Base-by-base conservation (phyloP, 2,329 filamentous ascomycete genomes). In the Colletotrichum simmondsii region DNA sequence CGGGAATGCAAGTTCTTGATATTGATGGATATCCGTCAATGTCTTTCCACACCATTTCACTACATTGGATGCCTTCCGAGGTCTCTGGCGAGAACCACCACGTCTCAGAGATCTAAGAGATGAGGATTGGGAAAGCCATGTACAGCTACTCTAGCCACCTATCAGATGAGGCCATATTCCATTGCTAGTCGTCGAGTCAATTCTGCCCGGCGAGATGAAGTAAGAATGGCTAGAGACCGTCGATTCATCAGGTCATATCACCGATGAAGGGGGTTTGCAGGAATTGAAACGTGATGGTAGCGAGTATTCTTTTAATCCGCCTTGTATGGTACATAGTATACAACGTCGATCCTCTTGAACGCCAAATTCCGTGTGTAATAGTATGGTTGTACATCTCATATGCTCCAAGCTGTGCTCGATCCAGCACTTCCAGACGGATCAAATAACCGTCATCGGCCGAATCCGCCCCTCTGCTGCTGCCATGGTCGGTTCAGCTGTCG, bases 281-380 rank as follows among this genome's bases (percentile, higher is more conserved):
- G 30, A 22, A 49, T 46, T 64, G n/a, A 52, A 32, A 14, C 37
- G 24, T 46, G 26, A 57, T 28, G 64, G 24, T 53, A 35, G 68
- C 63, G 22, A 57, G 26, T 19, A 10, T 28, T 35, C 10, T 22
- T n/a, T n/a, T 11, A 11, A 30, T 28, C 32, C 32, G 62, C 68
- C 62, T 16, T 35, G 49, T 73, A 73, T 72, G 30, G 30, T 68
- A 73, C 68, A 73, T 70, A 53, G 49, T 73, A 62, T 68, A 72
- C 68, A 73, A 61, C 66, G 57, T 12, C 62, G 52, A 57, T 68
- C 46, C 46, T 69, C 65, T 72, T 30, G 30, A 73, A 73, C 71
- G 56, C 67, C 71, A 53, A 68, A 46, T 61, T 42, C 59, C n/a
- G 37, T 62, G 58, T 71, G 56, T 56, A 53, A 37, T 37, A 24